Evolutionary conservation across 176 grass and related monocot species (phyloP), one percentile per base, ranked within the genome.

Genomic region (Raddia distichophylla): DNA sequence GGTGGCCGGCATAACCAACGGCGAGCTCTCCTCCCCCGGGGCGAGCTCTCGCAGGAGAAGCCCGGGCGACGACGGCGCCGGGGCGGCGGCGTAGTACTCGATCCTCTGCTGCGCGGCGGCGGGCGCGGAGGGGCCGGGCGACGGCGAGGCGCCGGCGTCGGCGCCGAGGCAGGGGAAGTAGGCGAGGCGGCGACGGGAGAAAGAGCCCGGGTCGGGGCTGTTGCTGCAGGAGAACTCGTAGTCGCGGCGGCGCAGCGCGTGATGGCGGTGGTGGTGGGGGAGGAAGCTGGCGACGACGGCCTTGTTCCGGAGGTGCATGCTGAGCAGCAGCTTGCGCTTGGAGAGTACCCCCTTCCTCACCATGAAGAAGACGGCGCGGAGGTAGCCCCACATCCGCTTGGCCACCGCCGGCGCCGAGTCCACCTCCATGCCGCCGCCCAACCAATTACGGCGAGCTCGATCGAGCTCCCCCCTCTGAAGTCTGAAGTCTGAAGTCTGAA

Each of bases 171-270:
- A 94, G 12, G 92, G 86, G 66, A 98, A 93, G 85, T 92, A 91
- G 68, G 71, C 83, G 90, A 66, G 91, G 63, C 90, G 94, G 80
- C 80, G 92, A 74, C 76, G 84, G 83, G 90, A 71, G 74, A 89
- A 86, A 71, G 82, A 80, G 62, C 32, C 65, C 2, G 18, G 12
- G 51, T 75, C 83, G 51, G 90, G 81, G 84, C 81, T 89, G 90
- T 94, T 92, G 90, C 81, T 80, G 90, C 90, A 98, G 4, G 95
- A 98, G 86, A 98, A 98, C 81, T 98, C 92, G 67, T 98, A 94
- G 49, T 93, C 95, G 45, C 84, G 84, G 11, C 64, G 70, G 45
- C 74, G 84, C 0, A 90, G 73, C 10, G 50, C 80, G 56, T 48
- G 62, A 2, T 42, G 4, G 2, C 34, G 33, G 74, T 91, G 83